Base-by-base conservation (phyloP, 2,329 filamentous ascomycete species). In the Didymella glomerata region DNA sequence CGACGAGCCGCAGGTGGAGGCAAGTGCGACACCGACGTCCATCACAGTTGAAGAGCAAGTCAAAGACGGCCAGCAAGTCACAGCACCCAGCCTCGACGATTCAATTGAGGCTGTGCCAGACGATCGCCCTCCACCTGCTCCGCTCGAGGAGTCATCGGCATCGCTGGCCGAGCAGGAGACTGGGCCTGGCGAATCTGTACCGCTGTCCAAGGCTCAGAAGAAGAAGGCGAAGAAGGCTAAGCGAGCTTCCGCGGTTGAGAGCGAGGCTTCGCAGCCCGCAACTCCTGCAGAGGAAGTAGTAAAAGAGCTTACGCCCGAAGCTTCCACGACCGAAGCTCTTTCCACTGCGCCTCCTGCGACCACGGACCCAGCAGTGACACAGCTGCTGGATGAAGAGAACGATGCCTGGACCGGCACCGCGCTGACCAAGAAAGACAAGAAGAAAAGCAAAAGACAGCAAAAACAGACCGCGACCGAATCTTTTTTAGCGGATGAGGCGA, bases 401-500 rank as follows among this genome's bases (percentile, higher is more conserved):
- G 57, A 61, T 8, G 57, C 40, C 16, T 50, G 57, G 50, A 32
- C 63, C 25, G 22, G 40, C 56, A 46, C 50, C 20, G 25, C 54
- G 3, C 44, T 47, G 0, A 49, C 61, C 2, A 65, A 63, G 45
- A 66, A 65, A 48, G 60, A 54, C 14, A 69, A 66, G 48, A 69
- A 68, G 54, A 61, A 68, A 61, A 60, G 50, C 53, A 64, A 66
- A 54, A 68, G 67, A 41, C 60, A 61, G 61, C 44, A 49, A 49
- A 65, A 62, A 27, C 48, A 61, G 48, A 64, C 52, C 48, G 57
- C 57, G 36, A 64, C 32, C 24, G 68, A 61, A 66, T 57, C 70
- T 71, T 70, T 71, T 71, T 71, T 71, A 72, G 70, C 68, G 62
- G 57, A 65, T 68, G 70, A 72, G 70, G 66, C 69, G 70, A 61